Conservation (phyloP, 768 basidiomycete species). For the Boletus reticuloceps region DNA sequence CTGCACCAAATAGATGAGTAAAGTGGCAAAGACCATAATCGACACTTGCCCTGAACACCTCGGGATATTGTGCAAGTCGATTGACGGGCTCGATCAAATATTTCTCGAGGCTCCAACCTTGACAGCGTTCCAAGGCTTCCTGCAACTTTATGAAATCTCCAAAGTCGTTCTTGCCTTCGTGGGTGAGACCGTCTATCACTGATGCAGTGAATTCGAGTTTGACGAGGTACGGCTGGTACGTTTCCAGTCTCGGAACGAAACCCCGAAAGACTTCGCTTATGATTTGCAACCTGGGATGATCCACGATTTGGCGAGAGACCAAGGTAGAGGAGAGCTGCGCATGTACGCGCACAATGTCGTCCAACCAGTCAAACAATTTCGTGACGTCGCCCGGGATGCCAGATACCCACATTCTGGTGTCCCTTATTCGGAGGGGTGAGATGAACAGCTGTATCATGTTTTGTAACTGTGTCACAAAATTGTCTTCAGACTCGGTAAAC, state of each 20-base stretch:
- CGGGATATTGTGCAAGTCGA: slow-evolving; percentile 66
- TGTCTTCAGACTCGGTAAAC: slow-evolving; percentile 63
- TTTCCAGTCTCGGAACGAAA: slow-evolving; percentile 68
- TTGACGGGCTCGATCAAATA: slow-evolving; percentile 77
- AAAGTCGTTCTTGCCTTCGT: slow-evolving; percentile 63
- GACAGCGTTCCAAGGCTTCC: slow-evolving; percentile 50
- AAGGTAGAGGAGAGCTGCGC: slow-evolving; percentile 54
- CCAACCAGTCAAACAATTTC: slow-evolving; percentile 82
- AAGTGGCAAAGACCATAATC: not conserved
- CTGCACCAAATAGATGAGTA: slow-evolving; percentile 39
- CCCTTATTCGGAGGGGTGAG: slow-evolving; percentile 69
- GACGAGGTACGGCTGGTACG: slow-evolving; percentile 86
- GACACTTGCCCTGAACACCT: slow-evolving; percentile 65
- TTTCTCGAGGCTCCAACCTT: slow-evolving; percentile 61
- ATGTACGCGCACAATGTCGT: slow-evolving; percentile 82
- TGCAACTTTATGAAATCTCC: slow-evolving; percentile 81
- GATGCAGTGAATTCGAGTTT: slow-evolving; percentile 59
- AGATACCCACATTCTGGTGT: slow-evolving; percentile 72
- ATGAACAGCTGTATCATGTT: slow-evolving; percentile 72
- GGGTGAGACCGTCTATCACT: slow-evolving; percentile 47
- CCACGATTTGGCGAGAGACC: slow-evolving; percentile 38
- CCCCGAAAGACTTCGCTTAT: slow-evolving; percentile 58
- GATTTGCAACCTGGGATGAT: slow-evolving; percentile 44
- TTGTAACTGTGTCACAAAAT: slow-evolving; percentile 64
- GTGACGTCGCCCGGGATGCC: slow-evolving; percentile 73